Conservation (phyloP, 495 filamentous ascomycete genomes). For the Echria macrotheca region DNA sequence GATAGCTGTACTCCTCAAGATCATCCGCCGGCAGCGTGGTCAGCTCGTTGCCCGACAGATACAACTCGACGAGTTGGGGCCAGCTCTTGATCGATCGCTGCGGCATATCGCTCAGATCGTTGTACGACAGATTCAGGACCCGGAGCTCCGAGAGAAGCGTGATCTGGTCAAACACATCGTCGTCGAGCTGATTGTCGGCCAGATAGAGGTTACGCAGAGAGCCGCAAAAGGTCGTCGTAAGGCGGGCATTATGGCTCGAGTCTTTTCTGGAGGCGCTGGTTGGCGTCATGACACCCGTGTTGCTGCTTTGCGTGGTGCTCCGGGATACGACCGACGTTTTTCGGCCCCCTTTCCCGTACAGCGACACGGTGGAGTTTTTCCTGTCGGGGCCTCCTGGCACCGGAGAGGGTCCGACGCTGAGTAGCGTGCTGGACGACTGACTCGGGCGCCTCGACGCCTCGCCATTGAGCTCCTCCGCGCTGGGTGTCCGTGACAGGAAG, state of each 20-base stretch:
- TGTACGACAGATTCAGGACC: constrained; percentile 90
- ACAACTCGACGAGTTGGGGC: constrained; percentile 83
- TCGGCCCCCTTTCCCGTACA: constrained; percentile 66
- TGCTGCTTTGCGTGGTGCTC: constrained; percentile 42
- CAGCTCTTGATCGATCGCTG: constrained; percentile 80
- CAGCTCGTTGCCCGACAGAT: constrained; percentile 92
- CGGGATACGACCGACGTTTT: constrained; percentile 80
- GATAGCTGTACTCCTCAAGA: constrained; percentile 74
- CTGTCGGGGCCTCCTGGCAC: constrained; percentile 52
- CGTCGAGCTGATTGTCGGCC: constrained; percentile 88
- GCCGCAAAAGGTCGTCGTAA: constrained; percentile 76
- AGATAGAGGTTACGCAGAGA: constrained; percentile 79
- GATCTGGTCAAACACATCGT: constrained; percentile 90
- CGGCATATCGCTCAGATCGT: constrained; percentile 87
- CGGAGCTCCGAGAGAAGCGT: constrained; percentile 77
- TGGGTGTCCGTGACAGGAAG: constrained; percentile 52
- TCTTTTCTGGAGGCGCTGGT: constrained; percentile 66
- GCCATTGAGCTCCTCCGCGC: constrained; percentile 68
- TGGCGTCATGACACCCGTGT: constrained; percentile 49
- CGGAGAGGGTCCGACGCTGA: constrained; percentile 71
- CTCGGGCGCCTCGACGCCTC: constrained; percentile 78
- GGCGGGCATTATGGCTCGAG: constrained; percentile 68
- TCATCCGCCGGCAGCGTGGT: constrained; percentile 90
- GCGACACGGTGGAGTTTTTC: constrained; percentile 75
- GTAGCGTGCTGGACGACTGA: constrained; percentile 68